phyloP scores from a whole-genome alignment of 768 basidiomycete genomes.

The Megacollybia marginata region DNA sequence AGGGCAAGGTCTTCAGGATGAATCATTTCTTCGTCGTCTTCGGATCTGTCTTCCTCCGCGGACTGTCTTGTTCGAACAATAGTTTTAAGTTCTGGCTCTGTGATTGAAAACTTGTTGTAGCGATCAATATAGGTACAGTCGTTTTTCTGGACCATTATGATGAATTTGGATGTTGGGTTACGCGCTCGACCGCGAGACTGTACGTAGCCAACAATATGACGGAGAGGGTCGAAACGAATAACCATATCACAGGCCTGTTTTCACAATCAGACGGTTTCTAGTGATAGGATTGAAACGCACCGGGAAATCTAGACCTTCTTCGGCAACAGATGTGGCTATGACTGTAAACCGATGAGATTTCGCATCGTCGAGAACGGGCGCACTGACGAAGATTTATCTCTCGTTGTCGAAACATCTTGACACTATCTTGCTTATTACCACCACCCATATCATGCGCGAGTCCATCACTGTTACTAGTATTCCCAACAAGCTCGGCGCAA shows the following conservation, averaged over 20 bases:
- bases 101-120: slow-evolving; percentile 50
- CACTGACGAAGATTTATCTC: slow-evolving; percentile 61
- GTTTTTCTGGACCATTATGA: slow-evolving; percentile 72
- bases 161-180: slow-evolving; percentile 65
- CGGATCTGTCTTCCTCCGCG: slow-evolving; percentile 33
- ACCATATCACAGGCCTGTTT: slow-evolving; percentile 75
- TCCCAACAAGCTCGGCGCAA: slow-evolving; percentile 65
- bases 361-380: background rate
- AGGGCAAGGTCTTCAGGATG: slow-evolving; percentile 50
- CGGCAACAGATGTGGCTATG: slow-evolving; percentile 81
- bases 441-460: slow-evolving; percentile 24
- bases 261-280: background rate
- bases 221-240: slow-evolving; percentile 75
- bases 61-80: slow-evolving; percentile 52
- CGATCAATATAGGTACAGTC: slow-evolving; percentile 45
- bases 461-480: slow-evolving; percentile 41
- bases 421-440: slow-evolving; percentile 48
- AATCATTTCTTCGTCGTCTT: slow-evolving; percentile 27
- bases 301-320: slow-evolving; percentile 89
- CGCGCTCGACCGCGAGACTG: slow-evolving; percentile 87
- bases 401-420: slow-evolving; percentile 58
- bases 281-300: slow-evolving; percentile 21
- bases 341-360: slow-evolving; percentile 30
- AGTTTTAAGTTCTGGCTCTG: slow-evolving; percentile 57
- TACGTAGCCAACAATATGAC: slow-evolving; percentile 81